These are phyloP conservation scores for Hymenoscyphus scutula DNA, from an alignment of 2,329 filamentous ascomycete genomes.

Conservation along the genomic window DNA sequence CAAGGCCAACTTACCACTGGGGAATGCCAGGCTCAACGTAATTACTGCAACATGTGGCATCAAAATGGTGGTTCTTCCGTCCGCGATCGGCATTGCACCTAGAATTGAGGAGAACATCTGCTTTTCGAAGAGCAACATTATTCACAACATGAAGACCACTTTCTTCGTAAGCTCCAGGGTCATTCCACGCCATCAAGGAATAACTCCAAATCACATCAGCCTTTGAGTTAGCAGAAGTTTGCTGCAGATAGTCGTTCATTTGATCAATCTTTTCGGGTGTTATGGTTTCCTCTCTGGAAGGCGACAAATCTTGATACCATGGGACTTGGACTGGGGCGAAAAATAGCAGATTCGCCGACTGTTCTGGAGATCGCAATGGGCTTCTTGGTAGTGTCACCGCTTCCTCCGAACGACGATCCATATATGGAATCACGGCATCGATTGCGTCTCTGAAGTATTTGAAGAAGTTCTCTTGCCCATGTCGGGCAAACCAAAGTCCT, in stretches of 20 bases:
- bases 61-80: slow-evolving; percentile 42
- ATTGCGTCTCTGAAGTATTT: slow-evolving; percentile 47
- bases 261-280: slow-evolving; percentile 47
- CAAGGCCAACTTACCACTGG: slow-evolving; percentile 30
- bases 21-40: slow-evolving; percentile 41
- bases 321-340: slow-evolving; percentile 38
- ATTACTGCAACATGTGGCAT: slow-evolving; percentile 52
- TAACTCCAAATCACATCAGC: slow-evolving; percentile 51
- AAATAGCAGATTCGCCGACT: slow-evolving; percentile 32
- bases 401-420: slow-evolving; percentile 35
- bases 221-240: slow-evolving; percentile 41
- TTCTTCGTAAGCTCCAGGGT: slow-evolving; percentile 41
- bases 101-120: slow-evolving; percentile 49
- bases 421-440: slow-evolving; percentile 43
- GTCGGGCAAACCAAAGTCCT: slow-evolving; percentile 54
- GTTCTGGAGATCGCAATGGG: slow-evolving; percentile 22
- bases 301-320: slow-evolving; percentile 32
- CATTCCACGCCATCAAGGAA: slow-evolving; percentile 45
- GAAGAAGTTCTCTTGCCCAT: slow-evolving; percentile 46
- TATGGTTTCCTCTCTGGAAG: slow-evolving; percentile 42
- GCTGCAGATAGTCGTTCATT: slow-evolving; percentile 52
- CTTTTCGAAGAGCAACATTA: slow-evolving; percentile 46
- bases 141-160: slow-evolving; percentile 50
- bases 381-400: slow-evolving; percentile 17
- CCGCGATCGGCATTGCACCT: slow-evolving; percentile 51